Conservation (phyloP, 2,329 filamentous ascomycete genomes). For the Aspergillus fischeri region DNA sequence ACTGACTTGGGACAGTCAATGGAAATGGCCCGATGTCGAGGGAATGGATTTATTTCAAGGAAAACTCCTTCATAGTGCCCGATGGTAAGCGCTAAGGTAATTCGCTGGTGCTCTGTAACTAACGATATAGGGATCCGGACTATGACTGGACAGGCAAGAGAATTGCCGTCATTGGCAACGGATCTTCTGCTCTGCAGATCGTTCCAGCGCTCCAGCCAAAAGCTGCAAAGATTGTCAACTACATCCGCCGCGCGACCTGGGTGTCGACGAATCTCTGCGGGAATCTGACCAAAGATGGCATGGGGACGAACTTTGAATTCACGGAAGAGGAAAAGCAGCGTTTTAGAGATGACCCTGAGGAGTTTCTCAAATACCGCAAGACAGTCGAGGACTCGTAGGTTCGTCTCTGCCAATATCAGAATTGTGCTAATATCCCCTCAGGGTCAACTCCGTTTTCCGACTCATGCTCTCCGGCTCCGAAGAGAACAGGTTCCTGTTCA, state of each 20-base stretch:
- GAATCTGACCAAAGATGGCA: constrained; percentile 19
- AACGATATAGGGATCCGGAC: constrained; percentile 20
- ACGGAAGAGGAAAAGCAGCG: constrained; percentile 20
- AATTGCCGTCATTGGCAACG: constrained; percentile 33
- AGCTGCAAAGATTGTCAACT: constrained; percentile 22
- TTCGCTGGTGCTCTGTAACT: not conserved
- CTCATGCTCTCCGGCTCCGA: constrained; percentile 13
- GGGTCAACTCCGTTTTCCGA: constrained; percentile 10
- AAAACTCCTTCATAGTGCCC: constrained; percentile 33
- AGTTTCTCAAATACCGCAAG: constrained; percentile 18
- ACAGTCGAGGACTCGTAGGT: constrained; percentile 17
- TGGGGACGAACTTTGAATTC: constrained; percentile 19
- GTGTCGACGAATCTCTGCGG: constrained; percentile 18
- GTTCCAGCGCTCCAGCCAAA: constrained; percentile 8
- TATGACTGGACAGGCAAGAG: constrained; percentile 20
- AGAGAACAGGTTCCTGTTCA: constrained; percentile 4
- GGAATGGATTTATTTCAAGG: constrained; percentile 30
- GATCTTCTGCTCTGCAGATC: constrained; percentile 13
- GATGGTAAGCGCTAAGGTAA: constrained; percentile 18
- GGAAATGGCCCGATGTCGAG: constrained; percentile 19
- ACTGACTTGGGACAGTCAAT: constrained; percentile 11
- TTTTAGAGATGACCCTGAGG: constrained; percentile 15
- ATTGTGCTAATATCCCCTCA: constrained; percentile 2
- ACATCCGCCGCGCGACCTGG: constrained; percentile 28
- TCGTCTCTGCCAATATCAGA: not conserved